These are phyloP conservation scores for Cladophialophora exuberans DNA, from an alignment of 2,329 filamentous ascomycete species.

Conservation along the genomic window DNA sequence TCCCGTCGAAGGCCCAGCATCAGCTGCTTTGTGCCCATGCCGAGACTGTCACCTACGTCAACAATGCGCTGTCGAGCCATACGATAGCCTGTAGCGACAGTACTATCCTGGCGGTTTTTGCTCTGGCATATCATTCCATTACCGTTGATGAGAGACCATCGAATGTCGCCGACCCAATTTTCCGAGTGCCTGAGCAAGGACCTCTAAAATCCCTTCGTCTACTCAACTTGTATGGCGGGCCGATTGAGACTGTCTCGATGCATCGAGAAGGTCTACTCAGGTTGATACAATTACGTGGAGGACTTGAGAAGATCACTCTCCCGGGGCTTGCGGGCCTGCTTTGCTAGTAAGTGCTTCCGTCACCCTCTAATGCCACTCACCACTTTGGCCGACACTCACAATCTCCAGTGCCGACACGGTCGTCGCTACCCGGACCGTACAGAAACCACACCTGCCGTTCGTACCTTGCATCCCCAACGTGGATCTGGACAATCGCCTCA, in stretches of 20 bases:
- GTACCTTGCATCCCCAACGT: neutral
- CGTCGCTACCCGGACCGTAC: constrained; percentile 1
- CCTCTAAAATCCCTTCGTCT: constrained; percentile 11
- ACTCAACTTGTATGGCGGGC: constrained; percentile 16
- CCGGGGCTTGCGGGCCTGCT: constrained; percentile 4
- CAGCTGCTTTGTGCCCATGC: constrained; percentile 1
- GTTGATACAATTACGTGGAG: constrained; percentile 31
- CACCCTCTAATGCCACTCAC: neutral
- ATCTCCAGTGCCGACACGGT: constrained; percentile 2
- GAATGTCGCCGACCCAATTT: neutral
- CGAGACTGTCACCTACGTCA: constrained; percentile 2
- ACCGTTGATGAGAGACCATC: neutral
- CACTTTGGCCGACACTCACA: neutral
- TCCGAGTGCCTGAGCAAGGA: neutral
- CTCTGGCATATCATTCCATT: constrained; percentile 6
- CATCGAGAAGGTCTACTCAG: constrained; percentile 31
- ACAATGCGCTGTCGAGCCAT: neutral
- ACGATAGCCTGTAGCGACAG: neutral
- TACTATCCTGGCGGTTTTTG: neutral
- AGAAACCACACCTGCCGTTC: constrained; percentile 2
- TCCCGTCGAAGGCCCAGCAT: neutral
- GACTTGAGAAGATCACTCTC: constrained; percentile 15
- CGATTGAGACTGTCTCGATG: constrained; percentile 6
- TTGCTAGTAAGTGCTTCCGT: constrained; percentile 14
- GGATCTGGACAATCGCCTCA: constrained; percentile 2